Evolutionary conservation across 495 filamentous ascomycete genomes (phyloP), one percentile per base, ranked within the genome.

Genomic region (Astrothelium subdiscretum): DNA sequence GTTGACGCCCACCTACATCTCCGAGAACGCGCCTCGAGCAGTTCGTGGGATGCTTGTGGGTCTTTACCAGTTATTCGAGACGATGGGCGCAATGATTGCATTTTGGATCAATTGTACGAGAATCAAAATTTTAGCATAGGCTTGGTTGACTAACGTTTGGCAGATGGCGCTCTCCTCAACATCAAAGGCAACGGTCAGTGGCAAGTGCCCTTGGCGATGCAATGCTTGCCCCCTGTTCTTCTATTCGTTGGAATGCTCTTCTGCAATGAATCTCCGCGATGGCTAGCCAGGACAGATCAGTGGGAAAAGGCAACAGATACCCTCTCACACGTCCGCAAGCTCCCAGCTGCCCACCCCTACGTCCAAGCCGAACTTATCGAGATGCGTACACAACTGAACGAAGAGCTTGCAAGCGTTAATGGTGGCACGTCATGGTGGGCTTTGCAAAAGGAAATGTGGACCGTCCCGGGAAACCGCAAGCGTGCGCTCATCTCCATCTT

Each of bases 31-130:
- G 12, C 87, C 87, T 3, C 77, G 86, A 51, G 85, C 84, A 38
- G 88, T 89, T 65, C 86, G 87, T 52, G 86, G 87, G 31, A 81
- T 81, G 22, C 73, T 90, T 38, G 88, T 84, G 31, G 85, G 85
- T 57, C 76, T 88, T 61, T 89, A 89, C 67, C 86, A 89, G 66
- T 78, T 88, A 3, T 88, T 89, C 67, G 84, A 80, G 61, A 76
- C 76, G 32, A 76, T 77, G 38, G 86, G 85, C 24, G 81, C 81
- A 66, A 87, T 87, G 82, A 73, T 89, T 26, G 82, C 84, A 26
- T 89, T 86, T 74, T 81, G 79, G 81, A 79, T 85, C 62, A 85
- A 87, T 72, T 85, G 27, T 42, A 38, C 22, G 27, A 18, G 8
- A 18, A 5, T 26, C 40, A 18, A 13, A 18, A 20, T 26, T 26